phyloP scores from a whole-genome alignment of 2,329 filamentous ascomycete genomes.

The Aspergillus sp. region DNA sequence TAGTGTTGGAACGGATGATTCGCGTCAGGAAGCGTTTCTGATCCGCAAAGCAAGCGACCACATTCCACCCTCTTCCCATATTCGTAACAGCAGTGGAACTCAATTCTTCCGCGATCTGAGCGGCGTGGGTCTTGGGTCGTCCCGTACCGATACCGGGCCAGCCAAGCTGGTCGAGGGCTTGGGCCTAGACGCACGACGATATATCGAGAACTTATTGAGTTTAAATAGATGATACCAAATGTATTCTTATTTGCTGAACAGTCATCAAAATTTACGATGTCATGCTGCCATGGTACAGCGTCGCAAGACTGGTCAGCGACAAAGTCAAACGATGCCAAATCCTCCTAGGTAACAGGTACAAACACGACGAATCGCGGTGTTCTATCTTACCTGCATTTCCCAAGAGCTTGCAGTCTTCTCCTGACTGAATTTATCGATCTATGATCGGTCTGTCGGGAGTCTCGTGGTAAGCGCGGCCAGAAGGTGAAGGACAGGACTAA shows the following conservation, averaged over 20 bases:
- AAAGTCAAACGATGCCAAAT: no score
- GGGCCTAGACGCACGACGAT: slow-evolving; percentile 45
- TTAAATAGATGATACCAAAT: slow-evolving; percentile 37
- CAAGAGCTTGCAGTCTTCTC: no score
- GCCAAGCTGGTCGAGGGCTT: slow-evolving; percentile 43
- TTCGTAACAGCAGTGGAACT: slow-evolving; percentile 29
- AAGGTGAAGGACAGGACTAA: no score
- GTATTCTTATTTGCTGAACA: background rate
- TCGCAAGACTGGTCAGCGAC: no score
- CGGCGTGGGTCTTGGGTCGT: slow-evolving; percentile 27
- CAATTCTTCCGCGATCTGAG: slow-evolving; percentile 41
- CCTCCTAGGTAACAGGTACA: no score
- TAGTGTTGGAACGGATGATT: slow-evolving; percentile 7
- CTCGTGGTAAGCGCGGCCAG: no score
- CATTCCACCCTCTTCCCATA: slow-evolving; percentile 25
- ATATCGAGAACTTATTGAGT: slow-evolving; percentile 45
- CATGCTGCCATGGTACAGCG: no score
- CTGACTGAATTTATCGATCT: no score
- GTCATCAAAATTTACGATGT: no score
- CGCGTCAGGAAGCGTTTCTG: slow-evolving; percentile 43
- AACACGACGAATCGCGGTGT: no score
- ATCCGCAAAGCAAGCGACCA: slow-evolving; percentile 46
- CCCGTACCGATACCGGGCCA: slow-evolving; percentile 28
- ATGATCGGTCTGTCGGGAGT: no score
- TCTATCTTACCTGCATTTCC: no score